Conservation (phyloP, 1,139 yeast species). For the Kodamaea plutei region DNA sequence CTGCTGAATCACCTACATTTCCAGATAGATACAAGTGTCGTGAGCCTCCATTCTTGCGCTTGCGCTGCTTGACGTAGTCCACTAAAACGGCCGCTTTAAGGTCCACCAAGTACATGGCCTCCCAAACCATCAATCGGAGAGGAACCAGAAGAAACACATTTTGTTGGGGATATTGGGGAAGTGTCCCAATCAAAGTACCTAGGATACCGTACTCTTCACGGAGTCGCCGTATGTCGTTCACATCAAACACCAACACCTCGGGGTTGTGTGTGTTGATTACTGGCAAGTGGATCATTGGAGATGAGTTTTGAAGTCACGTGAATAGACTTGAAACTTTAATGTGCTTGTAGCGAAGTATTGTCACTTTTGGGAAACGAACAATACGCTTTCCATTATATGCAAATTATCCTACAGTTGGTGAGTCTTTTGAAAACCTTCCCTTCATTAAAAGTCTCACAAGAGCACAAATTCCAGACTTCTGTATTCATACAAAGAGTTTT, state of each 20-base stretch:
- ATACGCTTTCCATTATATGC: too few relatives aligned
- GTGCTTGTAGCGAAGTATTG: too few relatives aligned
- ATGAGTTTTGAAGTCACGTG: slow-evolving; percentile 2
- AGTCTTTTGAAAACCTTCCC: too few relatives aligned
- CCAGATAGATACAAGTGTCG: not conserved
- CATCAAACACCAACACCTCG: slow-evolving; percentile 44
- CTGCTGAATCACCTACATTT: slow-evolving; percentile 1
- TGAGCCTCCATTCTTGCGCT: not conserved
- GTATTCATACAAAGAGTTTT: too few relatives aligned
- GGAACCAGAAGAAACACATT: slow-evolving; percentile 84
- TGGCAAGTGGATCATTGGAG: slow-evolving; percentile 16
- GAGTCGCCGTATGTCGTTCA: slow-evolving; percentile 49
- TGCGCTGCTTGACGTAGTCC: slow-evolving; percentile 17
- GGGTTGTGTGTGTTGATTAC: slow-evolving; percentile 12
- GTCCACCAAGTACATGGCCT: slow-evolving; percentile 61
- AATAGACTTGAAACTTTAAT: not conserved
- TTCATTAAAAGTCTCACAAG: too few relatives aligned
- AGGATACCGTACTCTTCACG: slow-evolving; percentile 51
- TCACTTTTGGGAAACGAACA: too few relatives aligned
- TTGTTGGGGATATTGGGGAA: slow-evolving; percentile 89
- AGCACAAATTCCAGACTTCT: too few relatives aligned
- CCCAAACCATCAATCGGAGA: slow-evolving; percentile 67
- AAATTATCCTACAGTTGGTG: too few relatives aligned
- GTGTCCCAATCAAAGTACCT: slow-evolving; percentile 78
- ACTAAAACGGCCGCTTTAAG: slow-evolving; percentile 36